Evolutionary conservation across 345 rosid species (phyloP).

Genomic region (Lenwebbia sp.): DNA sequence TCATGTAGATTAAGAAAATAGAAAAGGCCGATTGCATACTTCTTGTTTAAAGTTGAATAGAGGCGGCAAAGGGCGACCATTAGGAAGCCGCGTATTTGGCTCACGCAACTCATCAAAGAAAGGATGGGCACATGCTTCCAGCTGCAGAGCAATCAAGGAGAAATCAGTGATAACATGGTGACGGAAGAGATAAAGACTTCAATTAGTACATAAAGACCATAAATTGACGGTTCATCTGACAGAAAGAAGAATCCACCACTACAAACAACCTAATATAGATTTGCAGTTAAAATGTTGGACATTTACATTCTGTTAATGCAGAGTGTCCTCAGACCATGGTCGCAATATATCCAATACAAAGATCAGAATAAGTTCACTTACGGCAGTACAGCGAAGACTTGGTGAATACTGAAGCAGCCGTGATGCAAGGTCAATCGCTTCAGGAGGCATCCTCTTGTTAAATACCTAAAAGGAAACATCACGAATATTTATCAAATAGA

Average conservation of each 20-base stretch:
- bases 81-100: slow-evolving; percentile 61
- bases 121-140: slow-evolving; percentile 67
- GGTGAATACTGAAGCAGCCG: slow-evolving; percentile 83
- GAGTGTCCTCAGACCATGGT: not conserved
- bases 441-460: slow-evolving; percentile 82
- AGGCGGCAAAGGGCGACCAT: slow-evolving; percentile 71
- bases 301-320: not conserved
- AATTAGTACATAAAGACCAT: not conserved
- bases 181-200: not conserved
- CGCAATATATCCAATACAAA: not conserved
- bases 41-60: slow-evolving; percentile 72
- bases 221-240: not conserved
- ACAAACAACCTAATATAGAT: not conserved
- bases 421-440: slow-evolving; percentile 82
- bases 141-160: slow-evolving; percentile 17
- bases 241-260: not conserved
- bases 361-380: slow-evolving; percentile 16
- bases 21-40: slow-evolving; percentile 15
- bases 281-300: not conserved
- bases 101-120: slow-evolving; percentile 79
- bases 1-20: not conserved
- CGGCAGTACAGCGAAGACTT: slow-evolving; percentile 69
- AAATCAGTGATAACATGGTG: not conserved
- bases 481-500: not conserved
- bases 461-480: slow-evolving; percentile 35